Evolutionary conservation across 2,329 filamentous ascomycete species (phyloP), one percentile per base, ranked within the genome.

Genomic region (Cordyceps cicadae): DNA sequence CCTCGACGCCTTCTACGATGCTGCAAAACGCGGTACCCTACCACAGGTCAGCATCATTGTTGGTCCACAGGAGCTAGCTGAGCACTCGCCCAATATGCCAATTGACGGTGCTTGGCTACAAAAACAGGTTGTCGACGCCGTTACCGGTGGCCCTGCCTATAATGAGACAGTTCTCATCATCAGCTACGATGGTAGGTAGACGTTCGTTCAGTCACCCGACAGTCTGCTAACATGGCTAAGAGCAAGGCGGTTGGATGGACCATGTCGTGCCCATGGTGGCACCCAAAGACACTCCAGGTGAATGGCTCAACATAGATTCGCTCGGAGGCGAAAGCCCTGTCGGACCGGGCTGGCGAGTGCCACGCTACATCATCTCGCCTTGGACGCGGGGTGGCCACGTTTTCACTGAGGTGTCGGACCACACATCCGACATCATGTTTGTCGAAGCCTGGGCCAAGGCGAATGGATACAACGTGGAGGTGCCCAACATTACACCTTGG

Each of bases 71-170:
- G 81, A 83, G 67, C 79, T 83, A 65, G 75, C 80, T 2, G 81
- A 83, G 66, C 79, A 83, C 66, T 75, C 80, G 2, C 79, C 81
- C 0, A 79, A 80, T 63, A 72, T 75, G 62, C 81, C 80, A 3
- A 76, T 75, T 63, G 81, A 84, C 63, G 81, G 81, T 17, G 79
- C 74, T 2, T 84, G 81, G 81, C 71, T 82, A 46, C 79, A 83
- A 67, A 79, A 81, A 67, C 71, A 79, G 66, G 72, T 84, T 14
- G 76, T 82, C 9, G 73, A 81, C 61, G 76, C 79, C 8, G 75
- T 82, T 3, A 77, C 74, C 14, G 72, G 73, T 60, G 79, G 80
- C 32, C 74, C 76, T 3, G 72, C 74, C 49, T 83, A 81, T 66
- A 73, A 76, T 29, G 75, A 75, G 26, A 82, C 79, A 1, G 72